These are phyloP conservation scores for Chrysanthemum lavandulifolium DNA, from an alignment of 129 eudicot genomes.

Conservation along the genomic window DNA sequence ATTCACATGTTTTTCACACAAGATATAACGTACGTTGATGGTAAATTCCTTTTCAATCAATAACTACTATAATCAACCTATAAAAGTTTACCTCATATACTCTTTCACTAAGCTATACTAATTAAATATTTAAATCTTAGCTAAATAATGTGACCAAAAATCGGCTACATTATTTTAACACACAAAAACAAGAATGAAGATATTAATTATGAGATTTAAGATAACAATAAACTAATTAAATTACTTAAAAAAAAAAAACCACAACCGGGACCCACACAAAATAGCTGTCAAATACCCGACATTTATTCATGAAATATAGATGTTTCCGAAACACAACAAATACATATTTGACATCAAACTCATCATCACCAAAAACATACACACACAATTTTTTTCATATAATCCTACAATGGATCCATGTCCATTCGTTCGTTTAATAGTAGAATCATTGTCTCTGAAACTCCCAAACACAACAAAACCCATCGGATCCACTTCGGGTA, in stretches of 20 bases:
- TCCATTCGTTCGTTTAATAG: constrained; percentile 74
- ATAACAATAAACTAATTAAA: neutral
- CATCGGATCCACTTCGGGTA: constrained; percentile 49
- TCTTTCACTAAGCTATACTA: no score
- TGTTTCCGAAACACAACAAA: constrained; percentile 38
- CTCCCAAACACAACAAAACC: constrained; percentile 57
- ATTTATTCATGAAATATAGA: constrained; percentile 34
- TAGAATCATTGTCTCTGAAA: constrained; percentile 74
- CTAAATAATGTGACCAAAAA: no score
- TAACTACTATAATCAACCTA: no score
- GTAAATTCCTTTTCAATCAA: no score
- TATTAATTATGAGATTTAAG: neutral
- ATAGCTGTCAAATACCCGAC: constrained; percentile 41
- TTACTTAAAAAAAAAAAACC: neutral
- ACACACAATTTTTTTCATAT: neutral
- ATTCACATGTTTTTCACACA: no score
- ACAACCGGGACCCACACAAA: constrained; percentile 14
- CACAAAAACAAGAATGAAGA: no score
- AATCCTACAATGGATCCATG: constrained; percentile 81
- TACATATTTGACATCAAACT: constrained; percentile 14
- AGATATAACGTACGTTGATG: no score
- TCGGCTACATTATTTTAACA: no score
- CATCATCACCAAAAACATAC: neutral
- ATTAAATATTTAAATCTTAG: no score
- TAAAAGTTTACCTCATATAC: no score